Evolutionary conservation across 345 rosid genomes (phyloP).

Genomic region (Eucalyptus albens): DNA sequence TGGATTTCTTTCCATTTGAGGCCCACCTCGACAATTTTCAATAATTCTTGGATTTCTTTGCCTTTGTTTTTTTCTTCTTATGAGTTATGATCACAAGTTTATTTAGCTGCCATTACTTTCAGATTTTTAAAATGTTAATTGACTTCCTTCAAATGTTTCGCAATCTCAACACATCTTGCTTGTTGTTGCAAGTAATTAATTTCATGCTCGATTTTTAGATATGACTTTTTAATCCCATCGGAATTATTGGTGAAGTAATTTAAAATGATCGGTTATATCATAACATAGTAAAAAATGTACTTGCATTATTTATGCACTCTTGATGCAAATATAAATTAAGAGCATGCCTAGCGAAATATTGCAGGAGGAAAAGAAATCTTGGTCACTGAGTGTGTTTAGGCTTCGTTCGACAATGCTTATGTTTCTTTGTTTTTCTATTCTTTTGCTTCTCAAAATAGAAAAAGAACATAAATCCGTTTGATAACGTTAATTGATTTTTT

Average conservation of each 20-base stretch:
- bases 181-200: background rate
- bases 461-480: rapidly evolving
- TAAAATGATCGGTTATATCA: background rate
- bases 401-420: too few relatives aligned
- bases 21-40: background rate
- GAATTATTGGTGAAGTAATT: background rate
- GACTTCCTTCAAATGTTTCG: background rate
- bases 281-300: background rate
- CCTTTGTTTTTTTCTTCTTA: background rate
- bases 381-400: too few relatives aligned
- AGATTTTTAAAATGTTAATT: background rate
- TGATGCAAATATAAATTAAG: background rate
- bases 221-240: background rate
- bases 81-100: background rate
- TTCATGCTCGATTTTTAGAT: background rate
- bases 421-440: too few relatives aligned
- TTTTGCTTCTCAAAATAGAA: too few relatives aligned
- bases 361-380: background rate
- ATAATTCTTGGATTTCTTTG: background rate
- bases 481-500: too few relatives aligned
- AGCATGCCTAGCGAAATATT: background rate
- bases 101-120: background rate
- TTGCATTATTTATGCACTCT: background rate
- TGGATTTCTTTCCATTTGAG: background rate
- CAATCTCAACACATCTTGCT: background rate